Evolutionary conservation across 495 filamentous ascomycete species (phyloP), one percentile per base, ranked within the genome.

Genomic region (Neohortaea acidophila): DNA sequence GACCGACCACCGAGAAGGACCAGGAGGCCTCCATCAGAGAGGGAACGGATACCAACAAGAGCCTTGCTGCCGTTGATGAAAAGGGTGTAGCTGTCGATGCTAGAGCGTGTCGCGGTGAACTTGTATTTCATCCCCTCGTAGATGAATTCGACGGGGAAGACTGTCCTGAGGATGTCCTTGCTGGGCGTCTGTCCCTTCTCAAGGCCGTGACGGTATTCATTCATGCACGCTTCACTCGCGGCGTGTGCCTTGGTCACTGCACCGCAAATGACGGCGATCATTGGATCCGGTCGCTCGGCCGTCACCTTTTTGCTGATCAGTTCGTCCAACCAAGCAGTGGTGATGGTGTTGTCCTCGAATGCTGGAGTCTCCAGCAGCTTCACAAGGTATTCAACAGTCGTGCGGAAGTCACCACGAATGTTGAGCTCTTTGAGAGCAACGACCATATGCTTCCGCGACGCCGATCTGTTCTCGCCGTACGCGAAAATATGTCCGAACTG

Each of bases 401-500:
- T 96, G 51, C 87, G 69, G 70, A 99, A 99, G 59, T 99, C 89
- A 68, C 89, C 89, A 63, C 89, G 91, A 66, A 99, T 99, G 63
- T 86, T 96, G 53, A 99, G 62, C 63, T 99, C 89, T 67, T 99
- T 99, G 52, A 99, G 62, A 5, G 89, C 89, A 33, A 99, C 83
- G 51, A 99, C 84, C 89, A 99, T 99, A 68, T 99, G 92, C 59
- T 99, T 99, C 42, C 89, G 70, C 19, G 89, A 99, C 21, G 89
- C 86, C 17, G 81, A 74, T 52, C 89, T 76, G 60, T 86, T 96
- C 68, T 99, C 89, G 47, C 89, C 89, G 52, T 94, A 99, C 44
- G 89, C 89, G 60, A 99, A 99, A 52, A 99, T 96, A 61, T 99
- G 89, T 60, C 89, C 89, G 53, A 99, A 99, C 59, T 99, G 89